Evolutionary conservation across 208 protist species (phyloP).

Genomic region (Leishmania turanica): DNA sequence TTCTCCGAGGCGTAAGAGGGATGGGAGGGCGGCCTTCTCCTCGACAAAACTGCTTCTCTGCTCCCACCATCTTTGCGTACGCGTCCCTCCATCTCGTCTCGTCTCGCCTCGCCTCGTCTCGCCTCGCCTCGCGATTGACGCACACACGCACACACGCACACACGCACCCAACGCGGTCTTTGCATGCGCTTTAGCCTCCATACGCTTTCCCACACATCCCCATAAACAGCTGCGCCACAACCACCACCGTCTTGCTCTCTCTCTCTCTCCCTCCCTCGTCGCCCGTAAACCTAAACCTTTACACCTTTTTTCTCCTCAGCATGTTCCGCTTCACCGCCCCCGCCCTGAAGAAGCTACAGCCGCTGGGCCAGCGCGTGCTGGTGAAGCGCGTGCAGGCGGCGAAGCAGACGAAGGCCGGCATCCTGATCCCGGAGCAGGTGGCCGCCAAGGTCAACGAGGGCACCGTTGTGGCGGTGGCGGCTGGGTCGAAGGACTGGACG

Average conservation of each 20-base stretch:
- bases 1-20: background rate
- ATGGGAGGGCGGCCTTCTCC: background rate
- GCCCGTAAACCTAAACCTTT: background rate
- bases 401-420: slow-evolving; percentile 93
- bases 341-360: slow-evolving; percentile 88
- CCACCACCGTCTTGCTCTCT: background rate
- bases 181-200: background rate
- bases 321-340: slow-evolving; percentile 85
- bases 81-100: background rate
- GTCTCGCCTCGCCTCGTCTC: background rate
- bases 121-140: slow-evolving; percentile 1
- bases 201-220: background rate
- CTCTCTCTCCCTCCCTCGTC: background rate
- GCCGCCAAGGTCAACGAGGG: slow-evolving; percentile 93
- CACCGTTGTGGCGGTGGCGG: slow-evolving; percentile 88
- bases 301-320: background rate
- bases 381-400: slow-evolving; percentile 87
- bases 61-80: background rate
- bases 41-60: background rate
- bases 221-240: background rate
- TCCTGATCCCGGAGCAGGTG: slow-evolving; percentile 94
- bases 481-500: slow-evolving; percentile 90
- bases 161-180: background rate
- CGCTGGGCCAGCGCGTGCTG: slow-evolving; percentile 90
- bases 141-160: slow-evolving; percentile 17